phyloP scores from a whole-genome alignment of 2,329 filamentous ascomycete genomes.

The Colletotrichum agaves region DNA sequence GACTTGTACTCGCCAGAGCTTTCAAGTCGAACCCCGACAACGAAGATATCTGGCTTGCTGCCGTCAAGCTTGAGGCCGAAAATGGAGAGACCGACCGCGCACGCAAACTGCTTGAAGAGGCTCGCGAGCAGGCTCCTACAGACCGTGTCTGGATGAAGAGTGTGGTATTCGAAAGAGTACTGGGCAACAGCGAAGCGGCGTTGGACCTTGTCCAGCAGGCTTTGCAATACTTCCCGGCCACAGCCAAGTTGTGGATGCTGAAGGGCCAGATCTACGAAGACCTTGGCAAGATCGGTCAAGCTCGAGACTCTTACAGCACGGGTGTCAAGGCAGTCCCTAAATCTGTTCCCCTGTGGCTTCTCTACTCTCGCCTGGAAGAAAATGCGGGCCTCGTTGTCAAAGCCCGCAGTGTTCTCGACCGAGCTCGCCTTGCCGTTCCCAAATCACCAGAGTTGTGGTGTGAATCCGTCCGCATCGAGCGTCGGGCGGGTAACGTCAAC shows the following conservation, averaged over 20 bases:
- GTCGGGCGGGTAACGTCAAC: constrained; percentile 81
- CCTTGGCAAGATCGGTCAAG: constrained; percentile 81
- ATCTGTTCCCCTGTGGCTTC: constrained; percentile 88
- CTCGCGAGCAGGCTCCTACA: constrained; percentile 88
- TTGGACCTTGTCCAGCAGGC: constrained; percentile 89
- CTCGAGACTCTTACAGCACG: constrained; percentile 87
- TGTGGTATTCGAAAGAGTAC: constrained; percentile 89
- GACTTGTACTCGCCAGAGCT: constrained; percentile 84
- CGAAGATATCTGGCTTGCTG: constrained; percentile 97
- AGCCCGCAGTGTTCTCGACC: constrained; percentile 91
- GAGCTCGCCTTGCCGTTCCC: constrained; percentile 86
- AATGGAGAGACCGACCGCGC: constrained; percentile 86
- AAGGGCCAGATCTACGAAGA: constrained; percentile 98
- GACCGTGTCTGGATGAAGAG: constrained; percentile 98
- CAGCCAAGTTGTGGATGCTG: constrained; percentile 96
- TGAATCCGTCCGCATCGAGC: constrained; percentile 93
- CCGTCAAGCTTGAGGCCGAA: constrained; percentile 95
- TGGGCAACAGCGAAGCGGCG: constrained; percentile 81
- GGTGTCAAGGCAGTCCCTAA: constrained; percentile 88
- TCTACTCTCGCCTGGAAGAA: constrained; percentile 90
- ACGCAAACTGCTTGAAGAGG: constrained; percentile 81
- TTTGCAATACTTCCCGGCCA: constrained; percentile 84
- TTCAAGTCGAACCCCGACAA: constrained; percentile 97
- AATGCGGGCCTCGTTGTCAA: constrained; percentile 85
- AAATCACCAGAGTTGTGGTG: constrained; percentile 88